These are phyloP conservation scores for Juncus inflexus DNA, from an alignment of 176 grass and related monocot species.

Conservation along the genomic window DNA sequence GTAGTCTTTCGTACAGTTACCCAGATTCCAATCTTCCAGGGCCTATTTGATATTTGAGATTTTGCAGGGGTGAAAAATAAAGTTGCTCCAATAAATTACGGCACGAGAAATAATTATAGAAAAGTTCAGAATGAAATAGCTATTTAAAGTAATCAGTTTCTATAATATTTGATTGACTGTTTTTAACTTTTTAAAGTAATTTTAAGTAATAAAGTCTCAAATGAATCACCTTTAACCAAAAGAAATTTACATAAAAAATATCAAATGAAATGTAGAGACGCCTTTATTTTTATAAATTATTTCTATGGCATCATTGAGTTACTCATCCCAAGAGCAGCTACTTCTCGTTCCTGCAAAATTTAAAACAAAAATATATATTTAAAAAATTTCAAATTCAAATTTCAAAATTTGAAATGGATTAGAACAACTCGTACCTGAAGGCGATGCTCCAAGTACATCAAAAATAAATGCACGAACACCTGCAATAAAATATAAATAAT, in stretches of 20 bases:
- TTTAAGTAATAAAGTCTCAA: too few species aligned
- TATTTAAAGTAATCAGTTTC: too few species aligned
- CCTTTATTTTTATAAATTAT: constrained; percentile 2
- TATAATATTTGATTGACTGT: too few species aligned
- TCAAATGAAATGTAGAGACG: neutral
- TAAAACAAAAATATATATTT: constrained; percentile 19
- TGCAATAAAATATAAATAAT: constrained; percentile 17
- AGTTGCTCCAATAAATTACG: too few species aligned
- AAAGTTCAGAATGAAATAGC: too few species aligned
- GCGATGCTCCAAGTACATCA: constrained; percentile 93
- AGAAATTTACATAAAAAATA: constrained; percentile 1
- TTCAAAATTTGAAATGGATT: constrained; percentile 14
- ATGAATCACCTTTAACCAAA: neutral
- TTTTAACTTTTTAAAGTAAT: too few species aligned
- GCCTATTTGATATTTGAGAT: too few species aligned
- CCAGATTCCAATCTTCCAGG: too few species aligned
- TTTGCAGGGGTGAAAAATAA: too few species aligned
- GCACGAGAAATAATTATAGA: too few species aligned
- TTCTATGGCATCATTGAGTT: constrained; percentile 61
- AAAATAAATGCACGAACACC: constrained; percentile 99
- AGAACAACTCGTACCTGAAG: constrained; percentile 55
- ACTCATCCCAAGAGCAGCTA: constrained; percentile 39
- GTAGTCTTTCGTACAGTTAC: too few species aligned
- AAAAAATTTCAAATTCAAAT: constrained; percentile 2
- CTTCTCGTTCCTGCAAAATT: constrained; percentile 70